phyloP scores from a whole-genome alignment of 2,329 filamentous ascomycete genomes.

The Zalaria sp. region DNA sequence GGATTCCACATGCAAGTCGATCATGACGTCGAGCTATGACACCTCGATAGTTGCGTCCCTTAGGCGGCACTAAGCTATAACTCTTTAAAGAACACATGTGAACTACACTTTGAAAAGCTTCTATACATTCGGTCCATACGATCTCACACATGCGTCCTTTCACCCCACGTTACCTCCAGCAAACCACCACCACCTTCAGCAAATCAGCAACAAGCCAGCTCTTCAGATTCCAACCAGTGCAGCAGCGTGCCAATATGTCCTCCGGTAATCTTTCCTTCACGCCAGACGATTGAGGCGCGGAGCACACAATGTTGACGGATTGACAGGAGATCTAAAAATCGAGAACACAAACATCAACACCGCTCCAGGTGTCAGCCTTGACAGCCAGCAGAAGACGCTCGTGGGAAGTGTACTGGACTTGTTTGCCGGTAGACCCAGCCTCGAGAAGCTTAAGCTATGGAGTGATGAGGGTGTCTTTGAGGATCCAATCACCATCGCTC shows the following conservation, averaged over 20 bases:
- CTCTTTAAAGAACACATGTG: too few species aligned
- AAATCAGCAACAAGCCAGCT: slow-evolving; percentile 2
- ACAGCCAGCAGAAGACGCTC: slow-evolving; percentile 36
- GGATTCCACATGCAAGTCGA: too few species aligned
- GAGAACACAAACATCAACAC: slow-evolving; percentile 42
- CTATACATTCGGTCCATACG: too few species aligned
- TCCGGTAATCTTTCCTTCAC: slow-evolving; percentile 8
- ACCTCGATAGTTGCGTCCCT: too few species aligned
- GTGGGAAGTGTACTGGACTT: slow-evolving; percentile 48
- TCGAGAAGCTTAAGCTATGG: slow-evolving; percentile 47
- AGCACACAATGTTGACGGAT: not conserved
- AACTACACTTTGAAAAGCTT: too few species aligned
- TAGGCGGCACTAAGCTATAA: too few species aligned
- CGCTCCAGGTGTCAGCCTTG: slow-evolving; percentile 36
- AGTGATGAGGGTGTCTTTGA: slow-evolving; percentile 41
- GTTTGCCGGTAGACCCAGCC: slow-evolving; percentile 45
- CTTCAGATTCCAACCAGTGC: slow-evolving; percentile 1
- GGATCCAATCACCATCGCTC: slow-evolving; percentile 44
- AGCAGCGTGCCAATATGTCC: slow-evolving; percentile 16
- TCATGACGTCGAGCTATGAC: too few species aligned
- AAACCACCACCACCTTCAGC: slow-evolving; percentile 1
- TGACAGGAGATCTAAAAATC: slow-evolving; percentile 27
- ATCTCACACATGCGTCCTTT: slow-evolving; percentile 2
- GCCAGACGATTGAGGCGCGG: not conserved
- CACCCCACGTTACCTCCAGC: slow-evolving; percentile 4